Percentiles rank a stretch among this genome's conserved stretches.
These are phyloP conservation scores for Luzula sylvatica DNA, from an alignment of 176 grass and related monocot species.

Conservation along the genomic window DNA sequence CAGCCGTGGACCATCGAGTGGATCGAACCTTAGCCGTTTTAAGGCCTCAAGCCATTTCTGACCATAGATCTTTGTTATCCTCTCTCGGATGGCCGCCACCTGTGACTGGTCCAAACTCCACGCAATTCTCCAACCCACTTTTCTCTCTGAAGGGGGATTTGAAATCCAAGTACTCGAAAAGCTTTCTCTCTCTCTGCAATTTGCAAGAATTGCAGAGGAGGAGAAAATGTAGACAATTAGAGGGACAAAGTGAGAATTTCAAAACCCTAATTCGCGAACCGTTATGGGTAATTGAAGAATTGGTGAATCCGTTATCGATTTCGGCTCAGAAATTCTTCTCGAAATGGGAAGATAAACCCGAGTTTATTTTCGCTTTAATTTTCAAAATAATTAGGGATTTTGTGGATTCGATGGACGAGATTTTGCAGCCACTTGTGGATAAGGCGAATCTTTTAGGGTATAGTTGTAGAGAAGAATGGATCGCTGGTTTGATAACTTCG, in stretches of 20 bases:
- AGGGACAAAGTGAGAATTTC: conserved; percentile 54
- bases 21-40: conserved; percentile 81
- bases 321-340: conserved; percentile 59
- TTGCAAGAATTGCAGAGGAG: conserved; percentile 80
- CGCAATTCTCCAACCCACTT: conserved; percentile 63
- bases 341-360: conserved; percentile 81
- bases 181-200: conserved; percentile 68
- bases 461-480: conserved; percentile 96
- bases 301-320: conserved; percentile 70
- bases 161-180: conserved; percentile 74
- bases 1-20: conserved; percentile 79
- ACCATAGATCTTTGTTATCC: conserved; percentile 61
- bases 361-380: conserved; percentile 91
- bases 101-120: conserved; percentile 38
- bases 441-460: conserved; percentile 85
- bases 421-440: conserved; percentile 87
- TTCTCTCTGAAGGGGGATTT: conserved; percentile 66
- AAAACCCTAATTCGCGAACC: conserved; percentile 50
- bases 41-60: conserved; percentile 85
- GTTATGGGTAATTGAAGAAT: conserved; percentile 88
- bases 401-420: conserved; percentile 78
- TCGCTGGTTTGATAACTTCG: conserved; percentile 58
- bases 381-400: conserved; percentile 82
- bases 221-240: conserved; percentile 67
- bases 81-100: conserved; percentile 85